These are phyloP conservation scores for Syzygium grande DNA, from an alignment of 345 rosid species.

Conservation along the genomic window DNA sequence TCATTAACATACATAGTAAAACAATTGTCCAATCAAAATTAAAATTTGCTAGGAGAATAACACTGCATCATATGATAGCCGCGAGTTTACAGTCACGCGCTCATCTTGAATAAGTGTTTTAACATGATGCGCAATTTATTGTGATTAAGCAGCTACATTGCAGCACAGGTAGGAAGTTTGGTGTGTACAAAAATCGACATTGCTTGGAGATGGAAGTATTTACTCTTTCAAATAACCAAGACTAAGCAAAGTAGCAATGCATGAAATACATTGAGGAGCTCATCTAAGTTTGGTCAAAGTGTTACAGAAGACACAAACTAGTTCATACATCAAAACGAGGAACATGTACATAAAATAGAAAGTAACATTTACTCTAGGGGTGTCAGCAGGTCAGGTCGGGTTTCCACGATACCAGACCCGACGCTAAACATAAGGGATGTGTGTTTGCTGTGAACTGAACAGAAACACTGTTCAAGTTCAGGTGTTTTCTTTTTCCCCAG, in stretches of 20 bases:
- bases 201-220: background rate
- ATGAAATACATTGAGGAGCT: background rate
- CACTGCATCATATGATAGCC: background rate
- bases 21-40: background rate
- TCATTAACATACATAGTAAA: background rate
- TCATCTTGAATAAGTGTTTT: background rate
- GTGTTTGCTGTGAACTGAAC: background rate
- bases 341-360: background rate
- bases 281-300: background rate
- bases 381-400: background rate
- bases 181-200: background rate
- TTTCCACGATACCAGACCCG: background rate
- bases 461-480: background rate
- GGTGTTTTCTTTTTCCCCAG: background rate
- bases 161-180: background rate
- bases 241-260: background rate
- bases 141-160: background rate
- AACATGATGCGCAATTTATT: background rate
- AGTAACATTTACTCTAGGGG: background rate
- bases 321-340: background rate
- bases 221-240: background rate
- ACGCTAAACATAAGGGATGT: background rate
- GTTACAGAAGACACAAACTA: background rate
- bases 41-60: background rate
- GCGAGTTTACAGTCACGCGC: background rate